Conservation (phyloP, 192 early-diverging fungal species). For the Gonapodya prolifera region DNA sequence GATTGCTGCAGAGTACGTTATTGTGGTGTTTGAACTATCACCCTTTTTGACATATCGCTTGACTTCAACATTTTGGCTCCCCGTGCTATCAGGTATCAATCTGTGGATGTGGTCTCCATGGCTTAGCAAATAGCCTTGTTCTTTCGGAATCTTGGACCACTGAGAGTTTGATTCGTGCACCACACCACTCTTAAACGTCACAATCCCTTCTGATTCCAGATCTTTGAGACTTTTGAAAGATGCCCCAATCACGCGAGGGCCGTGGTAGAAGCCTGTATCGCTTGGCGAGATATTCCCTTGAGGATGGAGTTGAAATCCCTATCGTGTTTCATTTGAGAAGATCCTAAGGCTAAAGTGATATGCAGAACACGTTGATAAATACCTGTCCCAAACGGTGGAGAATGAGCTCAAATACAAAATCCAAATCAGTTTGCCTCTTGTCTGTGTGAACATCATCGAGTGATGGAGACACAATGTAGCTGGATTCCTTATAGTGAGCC, state of each 20-base stretch:
- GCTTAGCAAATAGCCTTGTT: slow-evolving; percentile 49
- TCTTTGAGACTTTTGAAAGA: background rate
- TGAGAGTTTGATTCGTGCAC: too few relatives aligned
- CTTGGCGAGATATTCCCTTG: background rate
- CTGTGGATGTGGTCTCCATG: slow-evolving; percentile 85
- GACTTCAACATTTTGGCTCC: slow-evolving; percentile 67
- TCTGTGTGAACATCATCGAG: slow-evolving; percentile 17
- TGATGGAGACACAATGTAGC: slow-evolving; percentile 54
- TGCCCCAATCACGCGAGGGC: background rate
- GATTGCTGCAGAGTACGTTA: slow-evolving; percentile 66
- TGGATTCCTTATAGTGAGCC: slow-evolving; percentile 69
- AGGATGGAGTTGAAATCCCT: background rate
- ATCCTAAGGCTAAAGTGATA: background rate
- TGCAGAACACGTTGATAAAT: slow-evolving; percentile 68
- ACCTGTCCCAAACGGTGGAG: slow-evolving; percentile 83
- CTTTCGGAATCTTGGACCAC: background rate
- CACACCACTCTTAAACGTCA: too few relatives aligned
- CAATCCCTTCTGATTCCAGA: too few relatives aligned
- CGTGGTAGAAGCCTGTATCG: background rate
- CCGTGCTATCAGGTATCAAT: slow-evolving; percentile 46
- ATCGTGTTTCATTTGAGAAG: too few relatives aligned
- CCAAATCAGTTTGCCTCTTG: background rate
- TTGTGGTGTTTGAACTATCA: slow-evolving; percentile 36
- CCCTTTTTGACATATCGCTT: slow-evolving; percentile 67
- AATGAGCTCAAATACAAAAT: slow-evolving; percentile 52